Conservation (phyloP, 495 filamentous ascomycete genomes). For the Polyplosphaeria fusca region DNA sequence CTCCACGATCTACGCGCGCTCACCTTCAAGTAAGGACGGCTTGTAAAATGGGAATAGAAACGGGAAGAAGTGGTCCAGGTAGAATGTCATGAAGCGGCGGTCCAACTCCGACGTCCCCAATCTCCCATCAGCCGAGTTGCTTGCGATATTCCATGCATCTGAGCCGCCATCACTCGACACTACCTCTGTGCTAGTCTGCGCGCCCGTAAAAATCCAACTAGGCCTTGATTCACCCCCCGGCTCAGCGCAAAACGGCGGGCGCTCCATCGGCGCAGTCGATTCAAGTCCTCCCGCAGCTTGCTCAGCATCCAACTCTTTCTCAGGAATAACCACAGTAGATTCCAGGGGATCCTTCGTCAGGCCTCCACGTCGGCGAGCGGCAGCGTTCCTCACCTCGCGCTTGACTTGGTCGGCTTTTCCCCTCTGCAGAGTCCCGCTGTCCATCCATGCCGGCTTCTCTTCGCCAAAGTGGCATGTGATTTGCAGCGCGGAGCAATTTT, state of each 20-base stretch:
- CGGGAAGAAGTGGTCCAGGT: slow-evolving; percentile 53
- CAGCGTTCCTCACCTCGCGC: slow-evolving; percentile 50
- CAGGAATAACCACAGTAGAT: not conserved
- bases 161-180: not conserved
- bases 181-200: not conserved
- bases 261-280: not conserved
- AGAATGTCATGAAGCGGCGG: slow-evolving; percentile 43
- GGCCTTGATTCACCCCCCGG: not conserved
- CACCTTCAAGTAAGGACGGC: slow-evolving; percentile 47
- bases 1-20: slow-evolving; percentile 53
- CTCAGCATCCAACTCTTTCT: not conserved
- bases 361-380: slow-evolving; percentile 41
- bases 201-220: not conserved
- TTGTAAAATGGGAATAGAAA: slow-evolving; percentile 57
- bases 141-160: not conserved
- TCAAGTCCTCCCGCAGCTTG: not conserved
- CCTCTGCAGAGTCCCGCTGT: slow-evolving; percentile 49
- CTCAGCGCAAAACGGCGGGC: not conserved
- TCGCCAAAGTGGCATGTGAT: slow-evolving; percentile 48
- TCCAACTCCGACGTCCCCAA: slow-evolving; percentile 33
- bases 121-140: slow-evolving; percentile 25
- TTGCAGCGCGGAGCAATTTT: slow-evolving; percentile 44
- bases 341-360: slow-evolving; percentile 1
- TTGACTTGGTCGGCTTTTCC: slow-evolving; percentile 51
- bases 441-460: slow-evolving; percentile 57